These are phyloP conservation scores for Cornus suecica DNA, from an alignment of 148 eudicot genomes.

Conservation along the genomic window DNA sequence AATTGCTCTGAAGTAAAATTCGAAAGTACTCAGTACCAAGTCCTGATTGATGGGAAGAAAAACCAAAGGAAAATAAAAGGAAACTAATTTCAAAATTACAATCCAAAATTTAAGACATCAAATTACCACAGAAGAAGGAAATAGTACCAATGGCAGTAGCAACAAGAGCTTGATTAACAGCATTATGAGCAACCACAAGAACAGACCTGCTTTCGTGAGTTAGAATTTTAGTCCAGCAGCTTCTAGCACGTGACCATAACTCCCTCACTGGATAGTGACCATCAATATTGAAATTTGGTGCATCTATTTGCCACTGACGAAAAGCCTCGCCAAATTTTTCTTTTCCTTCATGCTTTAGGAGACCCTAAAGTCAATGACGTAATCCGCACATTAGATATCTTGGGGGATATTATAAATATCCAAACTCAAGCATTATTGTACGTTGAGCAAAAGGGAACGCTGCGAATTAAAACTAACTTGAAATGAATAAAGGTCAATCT, in stretches of 20 bases:
- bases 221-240: constrained; percentile 75
- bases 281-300: constrained; percentile 81
- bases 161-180: constrained; percentile 96
- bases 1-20: constrained; percentile 89
- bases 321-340: constrained; percentile 67
- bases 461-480: constrained; percentile 52
- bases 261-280: constrained; percentile 88
- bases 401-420: not conserved
- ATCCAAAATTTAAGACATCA: not conserved
- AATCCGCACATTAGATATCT: constrained; percentile 17
- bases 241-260: constrained; percentile 86
- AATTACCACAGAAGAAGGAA: not conserved
- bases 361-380: constrained; percentile 60
- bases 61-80: constrained; percentile 5
- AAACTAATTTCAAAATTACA: not conserved
- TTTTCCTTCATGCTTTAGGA: constrained; percentile 85
- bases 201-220: constrained; percentile 78
- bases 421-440: not conserved
- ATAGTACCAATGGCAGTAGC: constrained; percentile 88
- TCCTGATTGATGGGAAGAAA: constrained; percentile 41
- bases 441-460: not conserved
- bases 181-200: constrained; percentile 99
- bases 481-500: constrained; percentile 88
- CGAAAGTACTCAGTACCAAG: constrained; percentile 93
- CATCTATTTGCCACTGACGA: constrained; percentile 80